phyloP scores from a whole-genome alignment of 1,284 basidiomycete genomes.

The Ceratobasidium sp. region DNA sequence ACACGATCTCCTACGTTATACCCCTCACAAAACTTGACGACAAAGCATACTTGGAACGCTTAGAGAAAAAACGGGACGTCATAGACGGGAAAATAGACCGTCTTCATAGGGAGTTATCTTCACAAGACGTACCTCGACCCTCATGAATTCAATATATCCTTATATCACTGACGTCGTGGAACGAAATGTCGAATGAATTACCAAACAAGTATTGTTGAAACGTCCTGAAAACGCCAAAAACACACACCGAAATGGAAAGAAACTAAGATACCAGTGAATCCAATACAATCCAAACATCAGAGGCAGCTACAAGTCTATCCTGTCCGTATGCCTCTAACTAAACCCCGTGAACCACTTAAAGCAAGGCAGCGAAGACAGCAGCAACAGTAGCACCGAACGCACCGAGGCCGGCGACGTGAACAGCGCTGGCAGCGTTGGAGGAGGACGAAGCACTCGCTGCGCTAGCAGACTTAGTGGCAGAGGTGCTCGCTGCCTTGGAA shows the following conservation, averaged over 20 bases:
- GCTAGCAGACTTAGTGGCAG: background rate
- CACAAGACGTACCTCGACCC: background rate
- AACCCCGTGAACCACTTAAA: conserved; percentile 17
- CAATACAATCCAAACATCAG: conserved; percentile 30
- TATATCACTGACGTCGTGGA: too few relatives aligned
- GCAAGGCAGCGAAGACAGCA: conserved; percentile 28
- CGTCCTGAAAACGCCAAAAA: conserved; percentile 8
- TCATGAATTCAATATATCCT: background rate
- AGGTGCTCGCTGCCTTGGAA: background rate
- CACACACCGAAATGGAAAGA: conserved; percentile 2
- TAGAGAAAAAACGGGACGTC: conserved; percentile 16
- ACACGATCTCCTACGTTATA: conserved; percentile 31
- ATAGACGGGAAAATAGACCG: conserved; percentile 31
- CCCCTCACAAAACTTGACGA: conserved; percentile 31
- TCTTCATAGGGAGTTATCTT: background rate
- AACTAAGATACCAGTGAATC: conserved; percentile 40
- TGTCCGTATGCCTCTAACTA: conserved; percentile 19
- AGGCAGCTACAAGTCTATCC: conserved; percentile 1
- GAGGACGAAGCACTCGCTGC: conserved; percentile 28
- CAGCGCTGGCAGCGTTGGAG: conserved; percentile 48
- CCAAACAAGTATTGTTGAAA: background rate
- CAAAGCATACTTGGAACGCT: conserved; percentile 25
- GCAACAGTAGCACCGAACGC: conserved; percentile 33
- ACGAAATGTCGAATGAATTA: conserved; percentile 1
- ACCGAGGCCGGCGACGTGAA: conserved; percentile 33